phyloP scores from a whole-genome alignment of 805 yeast genomes.

The Saccharomyces cerevisiae region DNA sequence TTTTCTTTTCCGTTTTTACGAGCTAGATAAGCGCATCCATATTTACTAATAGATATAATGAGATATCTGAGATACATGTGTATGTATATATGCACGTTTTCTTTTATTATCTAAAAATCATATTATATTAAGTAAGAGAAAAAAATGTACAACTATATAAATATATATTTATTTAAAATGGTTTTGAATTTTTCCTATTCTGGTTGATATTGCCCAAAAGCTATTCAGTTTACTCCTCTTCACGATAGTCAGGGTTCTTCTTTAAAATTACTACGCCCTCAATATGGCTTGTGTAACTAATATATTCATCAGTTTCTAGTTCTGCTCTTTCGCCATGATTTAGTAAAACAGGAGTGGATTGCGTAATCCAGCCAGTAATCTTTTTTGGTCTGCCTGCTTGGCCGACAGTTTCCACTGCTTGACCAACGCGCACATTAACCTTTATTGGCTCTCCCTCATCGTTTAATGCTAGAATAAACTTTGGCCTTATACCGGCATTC shows the following conservation, averaged over 20 bases:
- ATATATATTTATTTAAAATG: background rate
- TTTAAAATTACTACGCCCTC: slow-evolving; percentile 91
- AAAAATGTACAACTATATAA: background rate
- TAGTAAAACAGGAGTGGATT: slow-evolving; percentile 89
- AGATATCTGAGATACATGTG: background rate
- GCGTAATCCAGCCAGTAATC: slow-evolving; percentile 99
- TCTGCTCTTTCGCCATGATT: slow-evolving; percentile 96
- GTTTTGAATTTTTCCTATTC: background rate
- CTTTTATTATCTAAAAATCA: background rate
- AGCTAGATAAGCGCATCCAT: background rate
- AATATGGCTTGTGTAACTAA: slow-evolving; percentile 67
- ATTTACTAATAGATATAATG: background rate
- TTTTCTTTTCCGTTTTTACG: background rate
- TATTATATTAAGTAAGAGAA: background rate
- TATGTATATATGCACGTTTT: background rate
- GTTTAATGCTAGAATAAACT: slow-evolving; percentile 87
- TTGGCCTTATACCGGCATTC: slow-evolving; percentile 83
- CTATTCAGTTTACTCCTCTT: slow-evolving; percentile 35
- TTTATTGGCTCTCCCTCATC: slow-evolving; percentile 84
- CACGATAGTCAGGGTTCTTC: slow-evolving; percentile 81
- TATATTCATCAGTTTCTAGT: slow-evolving; percentile 80
- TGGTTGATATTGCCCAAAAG: background rate
- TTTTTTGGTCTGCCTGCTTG: slow-evolving; percentile 99
- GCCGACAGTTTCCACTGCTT: slow-evolving; percentile 97
- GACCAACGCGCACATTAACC: slow-evolving; percentile 96